Evolutionary conservation across 2,329 filamentous ascomycete genomes (phyloP).

Genomic region (Periconia sp.): DNA sequence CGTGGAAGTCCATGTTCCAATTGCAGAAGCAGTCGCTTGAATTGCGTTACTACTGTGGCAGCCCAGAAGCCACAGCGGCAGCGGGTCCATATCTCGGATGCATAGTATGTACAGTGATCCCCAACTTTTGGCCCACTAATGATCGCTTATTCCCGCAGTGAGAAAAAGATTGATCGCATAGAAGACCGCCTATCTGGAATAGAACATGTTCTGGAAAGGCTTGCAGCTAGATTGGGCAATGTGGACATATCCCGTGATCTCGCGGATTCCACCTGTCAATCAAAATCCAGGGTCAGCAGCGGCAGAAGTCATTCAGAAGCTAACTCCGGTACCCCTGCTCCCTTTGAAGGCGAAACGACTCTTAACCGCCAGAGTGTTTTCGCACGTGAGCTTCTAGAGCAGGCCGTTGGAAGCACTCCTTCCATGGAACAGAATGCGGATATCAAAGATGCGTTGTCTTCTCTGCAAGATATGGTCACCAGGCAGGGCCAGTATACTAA

Average conservation of each 20-base stretch:
- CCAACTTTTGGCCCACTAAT: background rate
- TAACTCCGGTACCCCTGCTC: conserved; percentile 25
- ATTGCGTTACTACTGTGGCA: conserved; percentile 39
- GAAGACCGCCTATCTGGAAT: conserved; percentile 54
- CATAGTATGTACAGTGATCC: conserved; percentile 36
- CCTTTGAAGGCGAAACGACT: conserved; percentile 55
- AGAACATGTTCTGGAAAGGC: conserved; percentile 45
- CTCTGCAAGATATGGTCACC: conserved; percentile 36
- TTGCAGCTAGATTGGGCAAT: conserved; percentile 33
- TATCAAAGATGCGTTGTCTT: conserved; percentile 33
- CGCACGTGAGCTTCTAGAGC: conserved; percentile 47
- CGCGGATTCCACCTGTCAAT: conserved; percentile 21
- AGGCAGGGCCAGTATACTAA: conserved; percentile 22
- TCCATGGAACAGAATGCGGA: conserved; percentile 38
- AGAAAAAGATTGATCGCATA: conserved; percentile 57
- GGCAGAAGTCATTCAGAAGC: conserved; percentile 21
- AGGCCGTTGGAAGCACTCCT: conserved; percentile 40
- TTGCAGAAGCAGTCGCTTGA: conserved; percentile 39
- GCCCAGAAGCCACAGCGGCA: conserved; percentile 35
- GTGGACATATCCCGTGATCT: conserved; percentile 25
- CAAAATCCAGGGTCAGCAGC: conserved; percentile 6
- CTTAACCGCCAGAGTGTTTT: conserved; percentile 52
- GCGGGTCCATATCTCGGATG: conserved; percentile 40
- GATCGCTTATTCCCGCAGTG: conserved; percentile 35
- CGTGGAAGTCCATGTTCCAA: conserved; percentile 38